Evolutionary conservation across 2,329 filamentous ascomycete genomes (phyloP).

Genomic region (Neocatenulostroma microsporum): DNA sequence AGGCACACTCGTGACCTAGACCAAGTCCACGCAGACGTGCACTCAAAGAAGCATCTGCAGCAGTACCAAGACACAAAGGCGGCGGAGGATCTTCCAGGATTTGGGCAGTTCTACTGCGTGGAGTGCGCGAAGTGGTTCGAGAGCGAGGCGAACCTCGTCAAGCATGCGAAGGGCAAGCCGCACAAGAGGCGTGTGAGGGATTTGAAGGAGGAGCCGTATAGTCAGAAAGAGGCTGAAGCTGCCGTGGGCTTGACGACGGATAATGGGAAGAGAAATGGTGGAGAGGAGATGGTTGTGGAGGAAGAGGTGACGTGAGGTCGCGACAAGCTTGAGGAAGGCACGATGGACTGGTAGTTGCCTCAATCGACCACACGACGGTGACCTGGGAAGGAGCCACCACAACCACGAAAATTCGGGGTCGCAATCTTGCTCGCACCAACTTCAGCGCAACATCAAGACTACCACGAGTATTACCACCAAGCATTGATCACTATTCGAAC

Average conservation of each 20-base stretch:
- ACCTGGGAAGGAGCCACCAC: no score
- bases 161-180: slow-evolving; percentile 78
- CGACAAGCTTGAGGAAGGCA: no score
- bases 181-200: slow-evolving; percentile 88
- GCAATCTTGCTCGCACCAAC: no score
- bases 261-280: slow-evolving; percentile 44
- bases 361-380: no score
- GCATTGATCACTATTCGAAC: no score
- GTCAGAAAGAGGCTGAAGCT: slow-evolving; percentile 77
- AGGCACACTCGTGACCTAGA: slow-evolving; percentile 69
- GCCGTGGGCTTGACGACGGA: slow-evolving; percentile 65
- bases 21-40: slow-evolving; percentile 78
- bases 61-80: slow-evolving; percentile 73
- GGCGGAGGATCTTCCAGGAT: slow-evolving; percentile 75
- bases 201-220: slow-evolving; percentile 75
- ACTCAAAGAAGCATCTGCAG: slow-evolving; percentile 68
- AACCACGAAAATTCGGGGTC: no score
- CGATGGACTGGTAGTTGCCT: no score
- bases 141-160: slow-evolving; percentile 63
- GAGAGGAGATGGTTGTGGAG: slow-evolving; percentile 24
- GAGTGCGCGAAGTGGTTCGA: slow-evolving; percentile 98
- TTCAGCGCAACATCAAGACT: no score
- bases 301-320: slow-evolving; percentile 6
- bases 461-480: no score
- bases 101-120: slow-evolving; percentile 79